Evolutionary conservation across 2,329 filamentous ascomycete species (phyloP).

Genomic region (Truncatella angustata): DNA sequence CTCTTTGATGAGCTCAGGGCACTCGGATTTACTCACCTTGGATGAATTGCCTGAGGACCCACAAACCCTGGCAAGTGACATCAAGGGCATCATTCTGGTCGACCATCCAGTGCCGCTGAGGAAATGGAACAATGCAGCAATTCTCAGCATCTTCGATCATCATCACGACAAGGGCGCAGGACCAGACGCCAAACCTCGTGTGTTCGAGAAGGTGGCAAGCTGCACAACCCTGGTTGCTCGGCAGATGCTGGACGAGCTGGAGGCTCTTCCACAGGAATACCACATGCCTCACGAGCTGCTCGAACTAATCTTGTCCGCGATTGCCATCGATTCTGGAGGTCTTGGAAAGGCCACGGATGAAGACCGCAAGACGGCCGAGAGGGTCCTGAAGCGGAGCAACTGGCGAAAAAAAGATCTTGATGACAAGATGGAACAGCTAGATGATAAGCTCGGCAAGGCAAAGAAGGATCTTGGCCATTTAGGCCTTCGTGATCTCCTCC

Average conservation of each 20-base stretch:
- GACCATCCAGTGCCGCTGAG: conserved; percentile 40
- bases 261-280: conserved; percentile 40
- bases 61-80: conserved; percentile 38
- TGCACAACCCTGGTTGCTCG: conserved; percentile 44
- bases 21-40: conserved; percentile 44
- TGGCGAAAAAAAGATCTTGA: conserved; percentile 37
- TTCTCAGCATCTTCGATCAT: conserved; percentile 45
- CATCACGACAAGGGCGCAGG: conserved; percentile 40
- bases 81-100: conserved; percentile 44
- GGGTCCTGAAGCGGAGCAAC: conserved; percentile 39
- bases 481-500: conserved; percentile 40
- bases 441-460: conserved; percentile 35
- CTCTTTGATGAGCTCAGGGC: conserved; percentile 42
- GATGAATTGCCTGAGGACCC: conserved; percentile 45
- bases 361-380: conserved; percentile 35
- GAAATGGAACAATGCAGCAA: conserved; percentile 40
- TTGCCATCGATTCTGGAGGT: conserved; percentile 43
- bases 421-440: conserved; percentile 39
- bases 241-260: conserved; percentile 44
- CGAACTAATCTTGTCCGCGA: conserved; percentile 44
- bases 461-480: conserved; percentile 41
- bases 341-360: conserved; percentile 35
- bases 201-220: conserved; percentile 42
- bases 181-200: conserved; percentile 37
- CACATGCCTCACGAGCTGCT: conserved; percentile 47